Percentiles rank a stretch among this genome's conserved stretches.
phyloP scores from a whole-genome alignment of 2,329 filamentous ascomycete genomes.

The Alternaria incomplexa region DNA sequence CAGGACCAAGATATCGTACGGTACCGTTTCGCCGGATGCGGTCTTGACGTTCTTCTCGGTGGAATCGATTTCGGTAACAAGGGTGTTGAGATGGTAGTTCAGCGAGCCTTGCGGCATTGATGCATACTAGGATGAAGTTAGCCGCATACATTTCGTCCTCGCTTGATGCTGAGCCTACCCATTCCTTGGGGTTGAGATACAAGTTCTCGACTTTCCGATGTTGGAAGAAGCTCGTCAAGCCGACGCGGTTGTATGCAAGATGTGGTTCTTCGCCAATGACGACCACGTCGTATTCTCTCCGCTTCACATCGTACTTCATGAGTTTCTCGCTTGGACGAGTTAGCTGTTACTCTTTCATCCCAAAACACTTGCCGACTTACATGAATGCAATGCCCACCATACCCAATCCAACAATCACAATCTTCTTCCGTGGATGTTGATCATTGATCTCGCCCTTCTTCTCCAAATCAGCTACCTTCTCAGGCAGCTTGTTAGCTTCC shows the following conservation, averaged over 20 bases:
- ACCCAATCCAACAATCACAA: conserved; percentile 85
- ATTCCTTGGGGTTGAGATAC: conserved; percentile 85
- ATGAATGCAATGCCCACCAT: conserved; percentile 93
- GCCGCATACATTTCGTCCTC: not conserved
- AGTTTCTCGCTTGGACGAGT: conserved; percentile 74
- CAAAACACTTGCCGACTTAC: conserved; percentile 58
- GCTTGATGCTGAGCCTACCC: conserved; percentile 60
- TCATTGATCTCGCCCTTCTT: conserved; percentile 37
- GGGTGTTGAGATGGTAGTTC: conserved; percentile 76
- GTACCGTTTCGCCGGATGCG: conserved; percentile 69
- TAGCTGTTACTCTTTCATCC: not conserved
- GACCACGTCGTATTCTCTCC: conserved; percentile 77
- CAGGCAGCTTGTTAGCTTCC: conserved; percentile 54
- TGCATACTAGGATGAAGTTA: conserved; percentile 61
- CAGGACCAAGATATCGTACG: conserved; percentile 82
- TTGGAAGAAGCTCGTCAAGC: conserved; percentile 86
- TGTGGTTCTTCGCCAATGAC: conserved; percentile 89
- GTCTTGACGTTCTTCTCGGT: conserved; percentile 71
- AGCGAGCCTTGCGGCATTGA: conserved; percentile 71
- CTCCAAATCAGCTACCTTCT: conserved; percentile 48
- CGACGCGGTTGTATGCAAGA: conserved; percentile 89
- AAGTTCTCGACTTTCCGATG: conserved; percentile 84
- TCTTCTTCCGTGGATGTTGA: conserved; percentile 60
- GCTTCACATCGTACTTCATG: conserved; percentile 79
- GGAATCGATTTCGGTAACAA: conserved; percentile 71